Conservation (phyloP, 345 rosid species). For the Erodium maritimum region DNA sequence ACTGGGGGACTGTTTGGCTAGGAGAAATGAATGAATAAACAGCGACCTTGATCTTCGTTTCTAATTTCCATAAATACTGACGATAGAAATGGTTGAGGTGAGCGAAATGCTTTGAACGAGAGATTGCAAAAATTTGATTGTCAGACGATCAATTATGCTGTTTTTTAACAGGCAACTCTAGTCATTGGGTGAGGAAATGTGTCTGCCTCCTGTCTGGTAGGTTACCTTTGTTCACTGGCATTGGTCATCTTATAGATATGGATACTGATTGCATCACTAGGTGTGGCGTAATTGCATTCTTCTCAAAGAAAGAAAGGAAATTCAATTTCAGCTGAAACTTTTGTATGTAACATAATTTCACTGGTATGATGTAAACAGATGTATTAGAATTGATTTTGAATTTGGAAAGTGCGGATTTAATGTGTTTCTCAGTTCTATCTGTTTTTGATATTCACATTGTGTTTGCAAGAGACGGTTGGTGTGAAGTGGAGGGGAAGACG, state of each 20-base stretch:
- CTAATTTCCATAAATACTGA: slow-evolving; percentile 16
- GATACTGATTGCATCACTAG: slow-evolving; percentile 67
- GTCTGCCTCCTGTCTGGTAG: slow-evolving; percentile 47
- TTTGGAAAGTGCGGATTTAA: slow-evolving; percentile 21
- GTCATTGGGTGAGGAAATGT: slow-evolving; percentile 36
- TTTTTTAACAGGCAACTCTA: slow-evolving; percentile 53
- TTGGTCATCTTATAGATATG: slow-evolving; percentile 32
- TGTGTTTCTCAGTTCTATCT: slow-evolving; percentile 8
- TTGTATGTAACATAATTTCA: slow-evolving; percentile 56
- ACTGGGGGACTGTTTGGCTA: slow-evolving; percentile 86
- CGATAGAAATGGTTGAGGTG: slow-evolving; percentile 39
- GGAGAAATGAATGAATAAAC: slow-evolving; percentile 10
- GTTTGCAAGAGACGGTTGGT: slow-evolving; percentile 85
- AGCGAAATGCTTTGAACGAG: slow-evolving; percentile 42
- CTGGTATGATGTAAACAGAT: slow-evolving; percentile 45
- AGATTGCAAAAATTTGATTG: slow-evolving; percentile 54
- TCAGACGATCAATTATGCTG: slow-evolving; percentile 55
- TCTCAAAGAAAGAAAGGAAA: slow-evolving; percentile 19
- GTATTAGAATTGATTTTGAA: slow-evolving; percentile 21
- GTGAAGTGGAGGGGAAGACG: slow-evolving; percentile 68
- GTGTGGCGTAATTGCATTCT: slow-evolving; percentile 64
- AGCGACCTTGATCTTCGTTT: slow-evolving; percentile 19
- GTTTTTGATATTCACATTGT: slow-evolving; percentile 62
- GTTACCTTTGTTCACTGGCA: slow-evolving; percentile 38
- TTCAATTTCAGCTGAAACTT: slow-evolving; percentile 50